Evolutionary conservation across 2,329 filamentous ascomycete species (phyloP).

Genomic region (Incumbomyces delicatus): DNA sequence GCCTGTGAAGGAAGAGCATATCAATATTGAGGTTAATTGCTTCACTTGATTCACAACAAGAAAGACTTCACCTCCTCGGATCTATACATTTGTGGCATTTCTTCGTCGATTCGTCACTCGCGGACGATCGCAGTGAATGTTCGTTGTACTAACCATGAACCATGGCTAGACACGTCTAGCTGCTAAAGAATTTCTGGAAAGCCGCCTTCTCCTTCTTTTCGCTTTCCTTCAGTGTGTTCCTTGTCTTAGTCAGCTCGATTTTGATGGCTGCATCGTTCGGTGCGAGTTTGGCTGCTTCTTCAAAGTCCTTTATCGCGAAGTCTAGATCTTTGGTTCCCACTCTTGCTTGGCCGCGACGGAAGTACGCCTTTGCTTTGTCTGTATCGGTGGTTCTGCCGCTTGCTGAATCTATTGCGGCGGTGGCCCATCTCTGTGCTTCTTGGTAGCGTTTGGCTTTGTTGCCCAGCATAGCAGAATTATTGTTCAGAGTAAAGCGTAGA

Average conservation of each 20-base stretch:
- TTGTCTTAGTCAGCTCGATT: slow-evolving; percentile 67
- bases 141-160: too few species aligned
- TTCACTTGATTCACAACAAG: too few species aligned
- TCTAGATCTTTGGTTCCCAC: slow-evolving; percentile 77
- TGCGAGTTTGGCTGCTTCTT: slow-evolving; percentile 63
- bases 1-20: too few species aligned
- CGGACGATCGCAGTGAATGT: too few species aligned
- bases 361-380: slow-evolving; percentile 83
- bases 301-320: slow-evolving; percentile 61
- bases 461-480: slow-evolving; percentile 76
- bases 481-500: slow-evolving; percentile 77
- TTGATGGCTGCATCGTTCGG: slow-evolving; percentile 66
- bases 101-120: too few species aligned
- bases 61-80: too few species aligned
- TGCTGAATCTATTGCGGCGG: slow-evolving; percentile 60
- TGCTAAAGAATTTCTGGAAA: slow-evolving; percentile 77
- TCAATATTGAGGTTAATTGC: too few species aligned
- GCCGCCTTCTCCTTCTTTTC: slow-evolving; percentile 83
- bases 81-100: too few species aligned
- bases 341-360: slow-evolving; percentile 68
- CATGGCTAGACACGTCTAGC: neutral
- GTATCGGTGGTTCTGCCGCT: slow-evolving; percentile 53
- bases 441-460: slow-evolving; percentile 66
- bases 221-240: slow-evolving; percentile 62
- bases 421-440: slow-evolving; percentile 61